phyloP scores from a whole-genome alignment of 345 rosid species.

The Pelargonium nanum region DNA sequence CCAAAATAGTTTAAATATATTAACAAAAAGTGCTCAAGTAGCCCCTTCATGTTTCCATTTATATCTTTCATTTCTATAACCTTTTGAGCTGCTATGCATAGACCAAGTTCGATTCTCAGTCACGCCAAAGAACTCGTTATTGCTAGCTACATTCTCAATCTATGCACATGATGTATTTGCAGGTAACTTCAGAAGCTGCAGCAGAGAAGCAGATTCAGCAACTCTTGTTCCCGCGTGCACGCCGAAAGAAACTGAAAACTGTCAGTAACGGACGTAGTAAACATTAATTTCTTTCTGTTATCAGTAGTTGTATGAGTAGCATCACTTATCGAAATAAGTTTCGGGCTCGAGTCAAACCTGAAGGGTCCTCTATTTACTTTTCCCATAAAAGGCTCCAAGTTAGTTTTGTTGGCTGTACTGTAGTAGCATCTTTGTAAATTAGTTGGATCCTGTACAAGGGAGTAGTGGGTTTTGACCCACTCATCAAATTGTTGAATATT shows the following conservation, averaged over 20 bases:
- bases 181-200: conserved; percentile 61
- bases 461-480: no score
- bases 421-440: neutral
- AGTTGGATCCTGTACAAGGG: neutral
- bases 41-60: no score
- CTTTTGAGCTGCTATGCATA: neutral
- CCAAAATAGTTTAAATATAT: neutral
- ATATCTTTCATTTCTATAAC: no score
- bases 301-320: no score
- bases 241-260: conserved; percentile 58
- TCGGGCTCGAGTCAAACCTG: neutral
- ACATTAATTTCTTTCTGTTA: neutral
- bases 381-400: neutral
- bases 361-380: neutral
- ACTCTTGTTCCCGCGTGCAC: conserved; percentile 70
- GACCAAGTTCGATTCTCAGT: neutral
- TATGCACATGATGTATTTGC: conserved; percentile 8
- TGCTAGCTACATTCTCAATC: neutral
- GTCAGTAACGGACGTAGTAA: conserved; percentile 20
- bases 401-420: neutral
- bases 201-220: conserved; percentile 87
- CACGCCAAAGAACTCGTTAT: neutral
- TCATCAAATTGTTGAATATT: no score
- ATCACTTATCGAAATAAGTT: neutral
- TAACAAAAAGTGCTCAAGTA: no score